phyloP scores from a whole-genome alignment of 495 filamentous ascomycete genomes.

The Echria macrotheca region DNA sequence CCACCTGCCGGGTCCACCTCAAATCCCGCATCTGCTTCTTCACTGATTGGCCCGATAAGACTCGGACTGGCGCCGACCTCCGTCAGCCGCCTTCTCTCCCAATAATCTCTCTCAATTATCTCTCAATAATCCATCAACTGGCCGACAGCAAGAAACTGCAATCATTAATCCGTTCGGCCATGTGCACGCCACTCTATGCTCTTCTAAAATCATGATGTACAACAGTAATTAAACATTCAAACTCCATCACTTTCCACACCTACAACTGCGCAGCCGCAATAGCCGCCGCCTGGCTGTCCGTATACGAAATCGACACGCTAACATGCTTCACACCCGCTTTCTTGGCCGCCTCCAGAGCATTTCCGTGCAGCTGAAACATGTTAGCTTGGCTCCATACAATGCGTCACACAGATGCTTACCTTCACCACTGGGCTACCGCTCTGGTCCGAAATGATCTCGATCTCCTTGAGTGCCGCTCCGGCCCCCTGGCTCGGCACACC shows the following conservation, averaged over 20 bases:
- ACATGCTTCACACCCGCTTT: conserved; percentile 80
- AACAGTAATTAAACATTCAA: background rate
- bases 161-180: too few species aligned
- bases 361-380: conserved; percentile 67
- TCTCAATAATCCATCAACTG: too few species aligned
- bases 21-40: conserved; percentile 3
- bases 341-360: conserved; percentile 72
- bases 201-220: conserved; percentile 6
- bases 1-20: background rate
- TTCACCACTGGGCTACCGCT: conserved; percentile 77
- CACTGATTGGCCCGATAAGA: background rate
- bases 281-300: conserved; percentile 83
- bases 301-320: conserved; percentile 91
- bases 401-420: conserved; percentile 50
- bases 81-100: too few species aligned
- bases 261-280: conserved; percentile 55
- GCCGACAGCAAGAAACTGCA: too few species aligned
- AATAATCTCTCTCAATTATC: too few species aligned
- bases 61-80: background rate
- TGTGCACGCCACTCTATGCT: conserved; percentile 2
- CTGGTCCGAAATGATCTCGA: conserved; percentile 79
- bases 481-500: conserved; percentile 81
- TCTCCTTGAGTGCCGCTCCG: conserved; percentile 85
- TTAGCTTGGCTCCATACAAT: conserved; percentile 32
- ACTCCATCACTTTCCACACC: background rate